phyloP scores from a whole-genome alignment of 257 asterid species.

The Solanum pimpinellifolium region DNA sequence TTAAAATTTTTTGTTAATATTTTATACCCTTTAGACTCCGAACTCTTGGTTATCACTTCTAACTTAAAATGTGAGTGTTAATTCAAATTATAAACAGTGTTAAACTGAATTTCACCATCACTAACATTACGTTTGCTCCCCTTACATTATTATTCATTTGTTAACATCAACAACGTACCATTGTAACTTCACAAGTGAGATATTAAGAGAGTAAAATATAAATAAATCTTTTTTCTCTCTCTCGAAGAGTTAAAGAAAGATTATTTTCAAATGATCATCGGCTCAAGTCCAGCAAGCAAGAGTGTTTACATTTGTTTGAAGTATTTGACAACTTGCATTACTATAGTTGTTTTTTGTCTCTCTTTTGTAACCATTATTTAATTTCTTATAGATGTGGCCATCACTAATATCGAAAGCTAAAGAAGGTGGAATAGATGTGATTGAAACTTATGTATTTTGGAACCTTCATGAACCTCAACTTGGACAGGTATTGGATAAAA shows the following conservation, averaged over 20 bases:
- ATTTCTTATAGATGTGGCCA: conserved; percentile 64
- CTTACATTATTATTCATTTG: neutral
- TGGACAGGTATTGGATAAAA: conserved; percentile 40
- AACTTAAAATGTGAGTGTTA: neutral
- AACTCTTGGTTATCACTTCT: neutral
- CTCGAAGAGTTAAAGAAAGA: no score
- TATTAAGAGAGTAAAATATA: no score
- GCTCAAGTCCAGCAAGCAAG: no score
- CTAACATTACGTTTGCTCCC: neutral
- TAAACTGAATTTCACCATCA: neutral
- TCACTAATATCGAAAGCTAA: conserved; percentile 62
- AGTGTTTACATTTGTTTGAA: neutral
- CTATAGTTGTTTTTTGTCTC: neutral
- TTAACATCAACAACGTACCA: no score
- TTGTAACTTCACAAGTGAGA: neutral
- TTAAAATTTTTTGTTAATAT: no score
- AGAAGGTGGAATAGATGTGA: conserved; percentile 60
- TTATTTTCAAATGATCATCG: neutral
- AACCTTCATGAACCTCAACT: conserved; percentile 66
- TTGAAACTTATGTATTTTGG: conserved; percentile 87
- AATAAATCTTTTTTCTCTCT: rapidly evolving
- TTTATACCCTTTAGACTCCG: no score
- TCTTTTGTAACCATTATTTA: neutral
- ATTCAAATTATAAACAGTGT: neutral
- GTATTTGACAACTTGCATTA: neutral